Base-by-base conservation (phyloP, 805 yeast species). In the Kodamaea jinghongensis region DNA sequence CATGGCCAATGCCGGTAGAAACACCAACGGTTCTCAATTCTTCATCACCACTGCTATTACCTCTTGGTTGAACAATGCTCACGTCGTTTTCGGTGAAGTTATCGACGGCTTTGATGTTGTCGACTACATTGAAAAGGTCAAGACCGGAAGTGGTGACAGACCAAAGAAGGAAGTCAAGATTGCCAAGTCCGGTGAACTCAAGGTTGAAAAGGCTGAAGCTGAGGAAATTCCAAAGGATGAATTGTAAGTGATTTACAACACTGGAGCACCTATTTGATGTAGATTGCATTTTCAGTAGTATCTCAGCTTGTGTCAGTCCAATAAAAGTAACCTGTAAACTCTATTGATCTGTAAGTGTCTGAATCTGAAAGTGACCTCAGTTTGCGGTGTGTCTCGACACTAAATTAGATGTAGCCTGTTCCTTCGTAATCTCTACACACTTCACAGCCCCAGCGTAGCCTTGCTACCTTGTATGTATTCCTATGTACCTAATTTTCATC, bases 71-170 rank as follows among this genome's bases (percentile, higher is more conserved):
- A 88, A 93, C 58, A 93, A 95, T 49, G 80, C 72, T 53, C 99
- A 93, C 65, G 99, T 93, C 58, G 99, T 93, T 30, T 93, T 93
- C 56, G 99, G 99, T 50, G 87, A 88, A 68, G 96, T 93, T 41
- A 43, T 88, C 12, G 89, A 83, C 42, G 98, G 98, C 35, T 73
- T 80, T 71, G 96, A 91, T 49, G 78, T 88, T 36, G 86, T 91
- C 41, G 65, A 73, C 49, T 73, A 77, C 63, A 79, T 93, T 56
- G 96, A 89, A 67, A 62, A 63, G 34, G 79, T 85, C 46, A 78
- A 80, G 66, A 88, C 95, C 16, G 66, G 70, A 44, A 67, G 73
- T 52, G 79, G 85, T 49, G 93, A 88, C 65, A 75, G 69, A 49
- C 99, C 99, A 40, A 64, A 62, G 41, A 75, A 75, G 52, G 78